phyloP scores from a whole-genome alignment of 176 grass and related monocot species.

The Zea luxurians region DNA sequence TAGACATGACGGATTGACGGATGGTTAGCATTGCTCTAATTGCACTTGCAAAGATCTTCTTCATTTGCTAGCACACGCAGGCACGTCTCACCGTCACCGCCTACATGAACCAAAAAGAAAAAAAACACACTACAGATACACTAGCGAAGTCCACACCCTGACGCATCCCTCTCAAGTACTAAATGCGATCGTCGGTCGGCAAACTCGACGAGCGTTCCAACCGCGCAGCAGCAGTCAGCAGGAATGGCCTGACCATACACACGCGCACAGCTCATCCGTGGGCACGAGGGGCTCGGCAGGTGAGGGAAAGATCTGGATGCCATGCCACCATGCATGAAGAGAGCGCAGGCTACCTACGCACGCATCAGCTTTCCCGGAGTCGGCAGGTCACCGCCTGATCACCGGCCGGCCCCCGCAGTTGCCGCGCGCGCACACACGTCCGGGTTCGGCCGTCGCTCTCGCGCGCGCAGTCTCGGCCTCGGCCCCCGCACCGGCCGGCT shows the following conservation, averaged over 20 bases:
- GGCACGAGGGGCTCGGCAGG: neutral
- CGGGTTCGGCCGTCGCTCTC: neutral
- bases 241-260: neutral
- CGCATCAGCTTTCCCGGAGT: constrained; percentile 12
- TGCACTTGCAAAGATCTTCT: neutral
- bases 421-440: neutral
- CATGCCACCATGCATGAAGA: neutral
- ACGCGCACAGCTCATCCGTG: neutral
- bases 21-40: neutral
- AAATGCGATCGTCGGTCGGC: neutral
- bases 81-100: neutral
- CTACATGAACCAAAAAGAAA: neutral
- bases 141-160: neutral
- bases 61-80: neutral
- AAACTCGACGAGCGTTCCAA: neutral
- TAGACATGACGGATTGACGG: neutral
- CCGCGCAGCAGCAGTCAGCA: neutral
- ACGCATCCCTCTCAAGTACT: neutral
- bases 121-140: neutral
- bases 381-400: constrained; percentile 15
- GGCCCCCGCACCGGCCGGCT: neutral
- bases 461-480: neutral
- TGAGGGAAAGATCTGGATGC: neutral
- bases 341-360: neutral
- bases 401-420: neutral